Evolutionary conservation across 192 early-diverging fungal species (phyloP).

Genomic region (Coemansia sp.): DNA sequence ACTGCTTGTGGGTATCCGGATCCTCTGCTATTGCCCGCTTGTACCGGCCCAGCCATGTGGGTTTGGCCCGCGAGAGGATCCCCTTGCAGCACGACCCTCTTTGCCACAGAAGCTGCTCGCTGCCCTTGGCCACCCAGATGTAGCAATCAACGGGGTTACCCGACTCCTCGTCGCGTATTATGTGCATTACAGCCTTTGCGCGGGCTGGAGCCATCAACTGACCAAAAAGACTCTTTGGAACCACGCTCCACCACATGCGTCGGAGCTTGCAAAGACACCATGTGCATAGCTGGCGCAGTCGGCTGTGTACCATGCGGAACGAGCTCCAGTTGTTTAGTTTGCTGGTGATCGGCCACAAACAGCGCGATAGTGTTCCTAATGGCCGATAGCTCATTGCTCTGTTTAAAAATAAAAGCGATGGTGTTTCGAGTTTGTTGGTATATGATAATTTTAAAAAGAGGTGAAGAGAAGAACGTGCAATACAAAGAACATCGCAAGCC

Average conservation of each 20-base stretch:
- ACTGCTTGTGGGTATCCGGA: neutral
- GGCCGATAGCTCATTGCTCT: too few relatives aligned
- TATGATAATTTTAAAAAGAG: too few relatives aligned
- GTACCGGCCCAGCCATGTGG: constrained; percentile 65
- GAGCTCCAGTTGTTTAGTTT: neutral
- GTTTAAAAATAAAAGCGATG: too few relatives aligned
- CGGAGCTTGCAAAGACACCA: neutral
- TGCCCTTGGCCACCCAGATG: constrained; percentile 20
- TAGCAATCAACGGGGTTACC: constrained; percentile 23
- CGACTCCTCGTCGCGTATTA: constrained; percentile 2
- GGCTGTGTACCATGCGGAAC: neutral
- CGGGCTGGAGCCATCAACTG: constrained; percentile 10
- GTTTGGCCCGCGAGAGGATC: constrained; percentile 72
- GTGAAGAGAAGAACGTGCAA: too few relatives aligned
- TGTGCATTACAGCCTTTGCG: constrained; percentile 9
- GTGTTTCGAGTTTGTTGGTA: too few relatives aligned
- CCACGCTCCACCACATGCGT: neutral
- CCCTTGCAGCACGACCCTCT: constrained; percentile 77
- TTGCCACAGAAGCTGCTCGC: constrained; percentile 49
- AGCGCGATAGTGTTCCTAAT: too few relatives aligned
- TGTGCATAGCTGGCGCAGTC: neutral
- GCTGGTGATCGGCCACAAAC: neutral
- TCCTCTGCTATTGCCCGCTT: neutral
- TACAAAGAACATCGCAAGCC: too few relatives aligned
- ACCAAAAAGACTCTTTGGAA: constrained; percentile 29